Evolutionary conservation across 495 filamentous ascomycete genomes (phyloP).

Genomic region (Schizothecium vesticola): DNA sequence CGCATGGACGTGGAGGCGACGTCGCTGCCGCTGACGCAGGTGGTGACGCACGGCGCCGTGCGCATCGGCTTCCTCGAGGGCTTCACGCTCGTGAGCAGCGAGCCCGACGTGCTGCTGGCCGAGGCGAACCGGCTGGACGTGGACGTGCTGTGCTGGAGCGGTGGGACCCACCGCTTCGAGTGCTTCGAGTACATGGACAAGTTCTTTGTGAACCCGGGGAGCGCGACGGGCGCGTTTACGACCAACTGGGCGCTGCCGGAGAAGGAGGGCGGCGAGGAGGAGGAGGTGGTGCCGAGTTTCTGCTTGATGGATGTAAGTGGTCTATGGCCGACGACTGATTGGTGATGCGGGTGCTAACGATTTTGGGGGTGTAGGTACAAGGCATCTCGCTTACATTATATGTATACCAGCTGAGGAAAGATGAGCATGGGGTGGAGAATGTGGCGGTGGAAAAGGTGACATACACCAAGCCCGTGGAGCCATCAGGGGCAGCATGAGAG

Average conservation of each 20-base stretch:
- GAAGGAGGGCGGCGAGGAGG: slow-evolving; percentile 66
- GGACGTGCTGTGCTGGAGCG: slow-evolving; percentile 90
- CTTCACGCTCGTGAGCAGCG: slow-evolving; percentile 88
- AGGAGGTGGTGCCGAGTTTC: slow-evolving; percentile 90
- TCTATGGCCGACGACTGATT: neutral
- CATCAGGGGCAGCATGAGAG: slow-evolving; percentile 38
- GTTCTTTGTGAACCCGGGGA: slow-evolving; percentile 98
- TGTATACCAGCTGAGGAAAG: slow-evolving; percentile 92
- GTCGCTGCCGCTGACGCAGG: slow-evolving; percentile 83
- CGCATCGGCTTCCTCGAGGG: slow-evolving; percentile 97
- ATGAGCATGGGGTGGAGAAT: slow-evolving; percentile 80
- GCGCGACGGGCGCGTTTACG: slow-evolving; percentile 78
- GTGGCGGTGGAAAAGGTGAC: slow-evolving; percentile 97
- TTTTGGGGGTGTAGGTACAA: slow-evolving; percentile 64
- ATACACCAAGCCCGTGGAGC: slow-evolving; percentile 76
- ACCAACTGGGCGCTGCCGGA: slow-evolving; percentile 57
- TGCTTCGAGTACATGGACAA: slow-evolving; percentile 98
- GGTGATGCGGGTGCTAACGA: slow-evolving; percentile 1
- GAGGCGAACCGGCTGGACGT: slow-evolving; percentile 95
- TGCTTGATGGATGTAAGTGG: slow-evolving; percentile 95
- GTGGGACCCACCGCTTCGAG: slow-evolving; percentile 92
- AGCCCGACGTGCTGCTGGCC: slow-evolving; percentile 86
- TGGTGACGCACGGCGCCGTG: slow-evolving; percentile 87
- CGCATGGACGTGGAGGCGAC: slow-evolving; percentile 91
- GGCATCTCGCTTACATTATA: slow-evolving; percentile 95